Evolutionary conservation across 2,329 filamentous ascomycete genomes (phyloP), one percentile per base, ranked within the genome.

Genomic region (Tolypocladium capitatum): DNA sequence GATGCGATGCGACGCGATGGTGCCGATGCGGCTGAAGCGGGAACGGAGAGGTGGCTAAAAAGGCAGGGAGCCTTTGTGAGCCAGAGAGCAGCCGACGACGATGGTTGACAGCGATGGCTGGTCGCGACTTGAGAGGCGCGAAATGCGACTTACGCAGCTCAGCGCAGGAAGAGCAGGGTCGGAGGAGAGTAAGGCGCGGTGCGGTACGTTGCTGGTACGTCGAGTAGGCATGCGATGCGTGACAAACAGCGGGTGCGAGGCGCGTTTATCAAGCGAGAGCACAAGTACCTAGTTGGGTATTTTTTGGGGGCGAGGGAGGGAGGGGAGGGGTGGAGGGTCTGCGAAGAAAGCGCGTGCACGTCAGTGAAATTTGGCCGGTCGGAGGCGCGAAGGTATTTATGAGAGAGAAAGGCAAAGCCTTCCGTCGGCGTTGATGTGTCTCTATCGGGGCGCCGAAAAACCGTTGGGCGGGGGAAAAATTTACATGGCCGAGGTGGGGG

Each of bases 311-410:
- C 33, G 50, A 46, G 47, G 51, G 51, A 46, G 50, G 51, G 51
- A 51, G 54, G 53, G 56, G 53, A 53, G 57, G 48, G 53, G 51
- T 48, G 52, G 27, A 7, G 60, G 60, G 60, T 63, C 65, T 65
- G 62, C 58, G 63, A 66, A 60, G 63, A 63, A 68, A 68, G 65
- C 66, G 67, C 66, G 66, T 68, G 65, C 66, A 69, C 65, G 65
- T 68, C 66, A 66, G 64, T 68, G 56, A 62, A 61, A 59, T 66
- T 65, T 64, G 58, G 55, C 63, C 60, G 64, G 64, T 63, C 59
- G 67, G 66, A 66, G 65, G 66, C 65, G 66, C 65, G 57, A 62
- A 67, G 63, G 63, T 68, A 69, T 68, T 69, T 69, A 69, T 69
- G 66, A 68, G 65, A 60, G 64, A 64, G 58, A 59, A 60, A 60